These are phyloP conservation scores for Verticillium alfalfae DNA, from an alignment of 2,329 filamentous ascomycete species.

Conservation along the genomic window DNA sequence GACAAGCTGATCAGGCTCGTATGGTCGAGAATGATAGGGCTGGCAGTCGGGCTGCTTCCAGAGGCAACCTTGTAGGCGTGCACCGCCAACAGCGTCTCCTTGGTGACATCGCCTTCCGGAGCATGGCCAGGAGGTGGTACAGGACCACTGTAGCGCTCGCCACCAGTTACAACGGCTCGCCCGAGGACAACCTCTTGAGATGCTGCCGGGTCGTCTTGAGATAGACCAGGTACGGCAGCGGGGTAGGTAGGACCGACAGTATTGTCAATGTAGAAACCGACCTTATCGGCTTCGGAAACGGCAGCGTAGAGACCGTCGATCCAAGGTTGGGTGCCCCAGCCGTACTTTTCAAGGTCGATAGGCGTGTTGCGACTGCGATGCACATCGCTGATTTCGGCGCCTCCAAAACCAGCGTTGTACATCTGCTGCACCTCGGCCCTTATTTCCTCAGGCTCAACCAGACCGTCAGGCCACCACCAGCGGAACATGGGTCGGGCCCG, in stretches of 20 bases:
- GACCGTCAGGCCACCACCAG: conserved; percentile 8
- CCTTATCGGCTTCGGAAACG: background rate
- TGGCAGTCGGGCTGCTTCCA: conserved; percentile 1
- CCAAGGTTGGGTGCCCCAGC: conserved; percentile 5
- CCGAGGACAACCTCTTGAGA: conserved; percentile 1
- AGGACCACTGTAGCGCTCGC: conserved; percentile 2
- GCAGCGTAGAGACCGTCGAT: conserved; percentile 6
- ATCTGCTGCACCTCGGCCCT: conserved; percentile 6
- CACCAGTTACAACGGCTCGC: background rate
- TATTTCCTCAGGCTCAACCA: conserved; percentile 7
- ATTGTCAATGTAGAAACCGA: conserved; percentile 6
- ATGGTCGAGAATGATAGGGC: conserved; percentile 4
- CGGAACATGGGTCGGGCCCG: conserved; percentile 4
- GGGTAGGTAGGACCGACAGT: conserved; percentile 7
- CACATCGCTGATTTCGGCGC: conserved; percentile 8
- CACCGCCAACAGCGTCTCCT: conserved; percentile 6
- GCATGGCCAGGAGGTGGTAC: conserved; percentile 2
- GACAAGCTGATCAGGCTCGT: conserved; percentile 3
- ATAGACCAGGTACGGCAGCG: conserved; percentile 2
- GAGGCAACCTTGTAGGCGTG: conserved; percentile 4
- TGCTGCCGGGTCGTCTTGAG: conserved; percentile 3
- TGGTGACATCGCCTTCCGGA: conserved; percentile 1
- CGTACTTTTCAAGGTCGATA: conserved; percentile 3
- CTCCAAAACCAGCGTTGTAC: conserved; percentile 6
- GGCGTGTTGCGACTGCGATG: conserved; percentile 2